Conservation (phyloP, 2,329 filamentous ascomycete species). For the Calonectria ilicicola region DNA sequence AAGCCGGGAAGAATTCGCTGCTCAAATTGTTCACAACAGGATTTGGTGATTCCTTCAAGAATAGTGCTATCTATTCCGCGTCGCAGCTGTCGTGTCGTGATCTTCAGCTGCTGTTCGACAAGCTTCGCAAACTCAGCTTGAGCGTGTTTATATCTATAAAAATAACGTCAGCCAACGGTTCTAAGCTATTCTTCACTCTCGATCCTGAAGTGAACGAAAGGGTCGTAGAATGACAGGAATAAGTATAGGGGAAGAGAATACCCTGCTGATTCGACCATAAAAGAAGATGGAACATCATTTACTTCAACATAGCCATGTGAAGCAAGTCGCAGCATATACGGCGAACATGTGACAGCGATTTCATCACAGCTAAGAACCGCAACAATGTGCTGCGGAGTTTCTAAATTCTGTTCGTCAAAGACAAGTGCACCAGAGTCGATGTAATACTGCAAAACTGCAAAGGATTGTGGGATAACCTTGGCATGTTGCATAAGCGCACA, state of each 20-base stretch:
- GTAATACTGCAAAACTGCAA: slow-evolving; percentile 19
- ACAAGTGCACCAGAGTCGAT: slow-evolving; percentile 4
- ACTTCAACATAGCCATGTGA: neutral
- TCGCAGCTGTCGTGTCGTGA: neutral
- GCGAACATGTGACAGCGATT: slow-evolving; percentile 15
- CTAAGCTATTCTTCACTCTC: too few relatives aligned
- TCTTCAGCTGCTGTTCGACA: neutral
- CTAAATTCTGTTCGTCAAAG: neutral
- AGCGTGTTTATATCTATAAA: neutral
- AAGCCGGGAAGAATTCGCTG: neutral
- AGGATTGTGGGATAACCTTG: slow-evolving; percentile 22
- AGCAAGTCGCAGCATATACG: neutral
- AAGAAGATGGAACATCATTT: neutral
- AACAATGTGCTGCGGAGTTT: neutral
- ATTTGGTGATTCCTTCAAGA: neutral
- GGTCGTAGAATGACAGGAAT: too few relatives aligned
- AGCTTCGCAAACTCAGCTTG: neutral
- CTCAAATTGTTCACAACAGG: neutral
- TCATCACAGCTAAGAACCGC: slow-evolving; percentile 20
- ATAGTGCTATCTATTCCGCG: neutral
- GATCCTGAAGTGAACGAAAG: neutral
- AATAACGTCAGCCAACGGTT: too few relatives aligned
- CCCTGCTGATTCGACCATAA: slow-evolving; percentile 23
- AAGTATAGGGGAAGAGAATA: neutral
- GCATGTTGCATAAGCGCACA: slow-evolving; percentile 21